Percentiles rank a stretch among this genome's conserved stretches.
These are phyloP conservation scores for Actinomortierella wolfii DNA, from an alignment of 371 early-diverging fungal genomes.

Conservation along the genomic window DNA sequence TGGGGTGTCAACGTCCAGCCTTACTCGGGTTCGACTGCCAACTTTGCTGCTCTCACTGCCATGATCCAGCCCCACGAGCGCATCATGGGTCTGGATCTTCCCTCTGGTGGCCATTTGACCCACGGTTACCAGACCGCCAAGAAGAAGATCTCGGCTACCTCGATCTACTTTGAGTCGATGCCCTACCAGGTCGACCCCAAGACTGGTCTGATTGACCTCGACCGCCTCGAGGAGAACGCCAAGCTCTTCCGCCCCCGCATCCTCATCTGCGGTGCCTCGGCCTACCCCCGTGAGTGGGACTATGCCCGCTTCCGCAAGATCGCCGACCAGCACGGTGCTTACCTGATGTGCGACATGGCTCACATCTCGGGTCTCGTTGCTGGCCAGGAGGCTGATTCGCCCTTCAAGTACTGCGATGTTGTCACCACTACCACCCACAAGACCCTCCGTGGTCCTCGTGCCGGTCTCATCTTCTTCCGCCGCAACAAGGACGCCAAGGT, in stretches of 20 bases:
- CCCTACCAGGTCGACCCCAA: slow-evolving; percentile 92
- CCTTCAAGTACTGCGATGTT: slow-evolving; percentile 98
- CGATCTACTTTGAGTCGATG: slow-evolving; percentile 98
- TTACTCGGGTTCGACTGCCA: slow-evolving; percentile 98
- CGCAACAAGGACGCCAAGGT: slow-evolving; percentile 64
- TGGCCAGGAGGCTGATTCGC: slow-evolving; percentile 84
- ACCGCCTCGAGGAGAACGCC: slow-evolving; percentile 90
- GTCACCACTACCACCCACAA: slow-evolving; percentile 99
- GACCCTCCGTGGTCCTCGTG: slow-evolving; percentile 98
- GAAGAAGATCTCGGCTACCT: slow-evolving; percentile 98
- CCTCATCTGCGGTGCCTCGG: slow-evolving; percentile 97
- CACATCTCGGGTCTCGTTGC: slow-evolving; percentile 97
- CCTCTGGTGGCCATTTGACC: slow-evolving; percentile 99
- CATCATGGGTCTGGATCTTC: slow-evolving; percentile 98
- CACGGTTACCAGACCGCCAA: slow-evolving; percentile 99
- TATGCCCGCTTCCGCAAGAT: slow-evolving; percentile 93
- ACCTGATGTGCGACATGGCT: slow-evolving; percentile 98
- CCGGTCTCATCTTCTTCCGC: slow-evolving; percentile 99
- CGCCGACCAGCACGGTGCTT: slow-evolving; percentile 91
- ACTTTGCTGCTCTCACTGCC: slow-evolving; percentile 97
- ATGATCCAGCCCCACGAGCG: slow-evolving; percentile 96
- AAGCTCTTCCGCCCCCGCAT: slow-evolving; percentile 96
- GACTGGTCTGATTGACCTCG: slow-evolving; percentile 96
- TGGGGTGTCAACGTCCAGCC: slow-evolving; percentile 99
- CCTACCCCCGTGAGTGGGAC: slow-evolving; percentile 98